Conservation (phyloP, 164 flowering plant genomes). For the Stephania cephalantha region DNA sequence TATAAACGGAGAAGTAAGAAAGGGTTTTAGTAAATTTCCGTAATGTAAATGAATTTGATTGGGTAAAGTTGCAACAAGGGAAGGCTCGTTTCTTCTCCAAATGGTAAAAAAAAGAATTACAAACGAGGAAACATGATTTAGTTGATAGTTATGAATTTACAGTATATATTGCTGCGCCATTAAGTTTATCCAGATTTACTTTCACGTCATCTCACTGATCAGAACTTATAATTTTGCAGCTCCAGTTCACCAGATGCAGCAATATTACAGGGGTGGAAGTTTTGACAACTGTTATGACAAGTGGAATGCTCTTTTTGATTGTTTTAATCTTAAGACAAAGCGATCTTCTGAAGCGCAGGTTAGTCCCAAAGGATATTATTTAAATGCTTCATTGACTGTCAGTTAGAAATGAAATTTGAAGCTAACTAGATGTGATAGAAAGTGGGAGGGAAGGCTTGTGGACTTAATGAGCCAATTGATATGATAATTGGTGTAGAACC, state of each 20-base stretch:
- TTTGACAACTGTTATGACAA: conserved; percentile 69
- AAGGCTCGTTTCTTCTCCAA: too few relatives aligned
- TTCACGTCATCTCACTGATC: conserved; percentile 10
- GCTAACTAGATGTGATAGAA: not conserved
- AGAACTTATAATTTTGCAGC: conserved; percentile 44
- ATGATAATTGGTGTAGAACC: not conserved
- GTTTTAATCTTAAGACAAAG: conserved; percentile 70
- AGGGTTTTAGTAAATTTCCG: not conserved
- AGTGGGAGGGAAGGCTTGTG: not conserved
- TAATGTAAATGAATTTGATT: not conserved
- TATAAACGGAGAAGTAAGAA: not conserved
- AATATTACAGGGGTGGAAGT: conserved; percentile 72
- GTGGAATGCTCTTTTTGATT: conserved; percentile 69
- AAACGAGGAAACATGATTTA: not conserved
- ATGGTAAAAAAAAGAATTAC: too few relatives aligned
- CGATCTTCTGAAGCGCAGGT: conserved; percentile 64
- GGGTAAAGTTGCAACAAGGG: not conserved
- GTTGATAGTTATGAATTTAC: not conserved
- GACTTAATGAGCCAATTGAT: not conserved
- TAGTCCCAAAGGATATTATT: conserved; percentile 8
- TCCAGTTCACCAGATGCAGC: conserved; percentile 94
- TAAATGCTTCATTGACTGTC: not conserved
- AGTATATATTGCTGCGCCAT: not conserved
- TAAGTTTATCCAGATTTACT: not conserved
- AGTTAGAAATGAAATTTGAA: not conserved